A percentile compares a stretch with the other conserved stretches of the same genome.
These are phyloP conservation scores for Populus tremula DNA, from an alignment of 345 rosid genomes.

Conservation along the genomic window DNA sequence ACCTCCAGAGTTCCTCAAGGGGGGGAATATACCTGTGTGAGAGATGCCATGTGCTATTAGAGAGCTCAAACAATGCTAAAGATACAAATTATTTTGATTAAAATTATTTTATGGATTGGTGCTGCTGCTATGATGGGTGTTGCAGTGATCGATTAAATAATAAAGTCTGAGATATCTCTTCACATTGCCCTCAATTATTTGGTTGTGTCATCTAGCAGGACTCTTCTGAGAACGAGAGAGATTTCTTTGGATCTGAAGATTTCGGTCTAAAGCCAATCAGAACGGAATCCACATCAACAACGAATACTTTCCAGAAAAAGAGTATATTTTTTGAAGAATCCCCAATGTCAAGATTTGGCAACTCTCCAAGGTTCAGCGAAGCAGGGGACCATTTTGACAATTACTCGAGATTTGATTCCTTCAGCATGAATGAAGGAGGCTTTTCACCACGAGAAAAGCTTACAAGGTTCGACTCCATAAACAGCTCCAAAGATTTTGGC, in stretches of 20 bases:
- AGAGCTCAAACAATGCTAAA: no score
- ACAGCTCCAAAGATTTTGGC: constrained; percentile 34
- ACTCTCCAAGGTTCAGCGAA: constrained; percentile 82
- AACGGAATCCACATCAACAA: constrained; percentile 58
- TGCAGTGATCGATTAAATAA: no score
- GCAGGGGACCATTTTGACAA: constrained; percentile 63
- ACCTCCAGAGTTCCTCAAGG: no score
- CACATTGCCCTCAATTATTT: neutral
- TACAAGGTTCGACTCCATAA: constrained; percentile 67
- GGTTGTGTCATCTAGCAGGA: constrained; percentile 38
- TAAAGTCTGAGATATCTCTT: neutral
- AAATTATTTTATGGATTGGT: no score
- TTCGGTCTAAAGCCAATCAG: constrained; percentile 53
- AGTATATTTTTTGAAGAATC: constrained; percentile 79
- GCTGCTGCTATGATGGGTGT: no score
- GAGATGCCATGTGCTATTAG: no score
- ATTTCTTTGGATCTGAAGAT: constrained; percentile 61
- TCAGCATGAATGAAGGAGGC: constrained; percentile 60
- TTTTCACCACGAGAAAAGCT: constrained; percentile 59
- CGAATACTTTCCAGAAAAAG: constrained; percentile 48
- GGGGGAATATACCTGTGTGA: no score
- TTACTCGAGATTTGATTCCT: constrained; percentile 91
- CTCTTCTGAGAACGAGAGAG: constrained; percentile 36
- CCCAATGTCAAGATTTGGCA: constrained; percentile 73
- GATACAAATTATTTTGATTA: no score